Evolutionary conservation across 2,329 filamentous ascomycete species (phyloP), one percentile per base, ranked within the genome.

Genomic region (Tolypocladium nubicola): DNA sequence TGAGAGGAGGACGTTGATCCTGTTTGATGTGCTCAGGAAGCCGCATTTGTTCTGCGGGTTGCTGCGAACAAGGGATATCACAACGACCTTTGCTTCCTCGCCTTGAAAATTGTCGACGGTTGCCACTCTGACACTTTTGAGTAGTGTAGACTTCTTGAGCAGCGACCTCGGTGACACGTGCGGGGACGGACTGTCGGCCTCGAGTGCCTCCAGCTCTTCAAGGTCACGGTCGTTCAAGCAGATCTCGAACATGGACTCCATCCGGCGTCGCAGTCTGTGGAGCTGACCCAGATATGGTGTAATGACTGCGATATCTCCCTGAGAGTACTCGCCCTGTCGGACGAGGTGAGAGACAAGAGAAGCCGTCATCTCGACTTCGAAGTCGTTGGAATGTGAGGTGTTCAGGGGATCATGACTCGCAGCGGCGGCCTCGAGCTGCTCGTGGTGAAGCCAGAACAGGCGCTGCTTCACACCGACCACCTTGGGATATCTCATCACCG

Each of bases 81-180:
- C 74, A 0, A 92, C 75, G 10, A 92, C 73, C 55, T 88, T 85
- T 1, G 83, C 84, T 64, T 92, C 87, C 65, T 92, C 87, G 0
- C 88, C 88, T 63, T 92, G 87, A 57, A 89, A 91, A 61, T 90
- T 91, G 66, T 89, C 86, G 0, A 90, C 79, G 0, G 85, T 90
- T 0, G 86, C 84, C 0, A 86, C 68, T 5, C 81, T 72, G 3
- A 87, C 67, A 1, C 72, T 73, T 30, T 79, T 71, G 0, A 78
- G 64, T 0, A 85, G 70, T 0, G 71, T 75, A 5, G 71, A 63
- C 41, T 66, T 66, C 14, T 56, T 52, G 6, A 61, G n/a, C 10
- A 52, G 21, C n/a, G 35, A 47, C 8, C 63, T 62, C 40, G 66
- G 50, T n/a, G 37, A 10, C 16, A 10, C 14, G 16, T 33, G 16